phyloP scores from a whole-genome alignment of 495 filamentous ascomycete species.

The Podospora bellae-mahoneyi region DNA sequence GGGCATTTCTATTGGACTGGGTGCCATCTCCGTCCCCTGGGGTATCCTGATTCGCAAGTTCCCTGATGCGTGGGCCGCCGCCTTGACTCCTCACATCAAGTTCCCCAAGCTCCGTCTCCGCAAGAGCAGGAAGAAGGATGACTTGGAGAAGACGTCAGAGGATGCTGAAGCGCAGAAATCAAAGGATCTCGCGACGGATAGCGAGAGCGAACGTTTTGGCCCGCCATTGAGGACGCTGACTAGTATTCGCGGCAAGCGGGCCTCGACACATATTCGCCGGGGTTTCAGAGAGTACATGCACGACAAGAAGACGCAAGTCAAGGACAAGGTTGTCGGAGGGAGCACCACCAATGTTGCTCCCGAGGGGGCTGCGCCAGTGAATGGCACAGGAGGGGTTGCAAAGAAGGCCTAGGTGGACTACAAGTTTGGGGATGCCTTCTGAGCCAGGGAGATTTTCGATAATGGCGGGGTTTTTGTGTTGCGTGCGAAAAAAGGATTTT shows the following conservation, averaged over 20 bases:
- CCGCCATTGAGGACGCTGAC: conserved; percentile 26
- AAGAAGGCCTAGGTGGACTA: background rate
- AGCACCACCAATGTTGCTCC: conserved; percentile 11
- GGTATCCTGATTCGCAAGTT: conserved; percentile 62
- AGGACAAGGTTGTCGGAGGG: conserved; percentile 12
- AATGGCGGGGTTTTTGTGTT: background rate
- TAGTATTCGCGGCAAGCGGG: conserved; percentile 27
- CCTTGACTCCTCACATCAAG: conserved; percentile 19
- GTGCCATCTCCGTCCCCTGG: conserved; percentile 66
- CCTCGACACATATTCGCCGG: conserved; percentile 21
- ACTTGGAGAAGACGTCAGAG: conserved; percentile 1
- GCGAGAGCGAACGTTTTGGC: conserved; percentile 5
- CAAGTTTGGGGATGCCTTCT: background rate
- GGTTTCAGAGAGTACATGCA: conserved; percentile 32
- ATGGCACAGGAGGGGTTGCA: background rate
- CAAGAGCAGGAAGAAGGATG: conserved; percentile 13
- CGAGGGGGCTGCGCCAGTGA: background rate
- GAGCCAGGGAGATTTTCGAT: background rate
- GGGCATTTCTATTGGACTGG: conserved; percentile 69
- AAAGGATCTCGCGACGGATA: conserved; percentile 10
- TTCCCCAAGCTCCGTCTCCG: conserved; percentile 23
- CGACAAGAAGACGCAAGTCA: conserved; percentile 30
- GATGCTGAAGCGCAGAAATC: background rate
- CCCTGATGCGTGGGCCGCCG: conserved; percentile 46
- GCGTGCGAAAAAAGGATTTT: background rate